Evolutionary conservation across 2,329 filamentous ascomycete species (phyloP), one percentile per base, ranked within the genome.

Genomic region (Xylariaceae sp.): DNA sequence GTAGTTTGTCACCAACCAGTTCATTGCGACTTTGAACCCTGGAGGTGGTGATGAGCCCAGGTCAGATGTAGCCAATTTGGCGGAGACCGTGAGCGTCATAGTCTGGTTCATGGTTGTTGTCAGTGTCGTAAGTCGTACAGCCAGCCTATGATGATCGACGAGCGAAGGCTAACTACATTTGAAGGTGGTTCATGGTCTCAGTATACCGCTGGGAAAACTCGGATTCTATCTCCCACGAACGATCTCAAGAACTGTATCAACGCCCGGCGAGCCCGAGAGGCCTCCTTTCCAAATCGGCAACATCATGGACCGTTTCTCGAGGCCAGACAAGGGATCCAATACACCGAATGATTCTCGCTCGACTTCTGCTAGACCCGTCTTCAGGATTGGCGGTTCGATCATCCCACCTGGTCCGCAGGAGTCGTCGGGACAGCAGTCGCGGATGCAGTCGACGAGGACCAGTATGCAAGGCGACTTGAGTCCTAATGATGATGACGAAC

Each of bases 71-170:
- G 66, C 69, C 23, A 67, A 76, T 7, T 68, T 95, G 2, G 73
- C 72, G 4, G 86, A 94, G 52, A 74, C 80, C 0, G 76, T 88
- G 42, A 74, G 73, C 2, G 73, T 92, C 1, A 79, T 95, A 0
- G 83, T 95, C 16, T 95, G 90, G 90, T 95, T 95, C 59, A 67
- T 95, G 41, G 77, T 81, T 7, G 81, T 93, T 17, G 92, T 86
- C 67, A 93, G 87, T 54, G 84, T 95, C 48, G 86, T 90, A 69
- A 74, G 83, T 73, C 16, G 12, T 35, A 11, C 33, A 5, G 36
- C 37, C 47, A 25, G 32, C 17, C 5, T 22, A n/a, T n/a, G n/a
- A n/a, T n/a, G n/a, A n/a, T n/a, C n/a, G n/a, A n/a, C n/a, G n/a
- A n/a, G n/a, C n/a, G n/a, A n/a, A n/a, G n/a, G n/a, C 16, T 46